Conservation (phyloP, 495 filamentous ascomycete species). For the Talaromyces nanjingensis region DNA sequence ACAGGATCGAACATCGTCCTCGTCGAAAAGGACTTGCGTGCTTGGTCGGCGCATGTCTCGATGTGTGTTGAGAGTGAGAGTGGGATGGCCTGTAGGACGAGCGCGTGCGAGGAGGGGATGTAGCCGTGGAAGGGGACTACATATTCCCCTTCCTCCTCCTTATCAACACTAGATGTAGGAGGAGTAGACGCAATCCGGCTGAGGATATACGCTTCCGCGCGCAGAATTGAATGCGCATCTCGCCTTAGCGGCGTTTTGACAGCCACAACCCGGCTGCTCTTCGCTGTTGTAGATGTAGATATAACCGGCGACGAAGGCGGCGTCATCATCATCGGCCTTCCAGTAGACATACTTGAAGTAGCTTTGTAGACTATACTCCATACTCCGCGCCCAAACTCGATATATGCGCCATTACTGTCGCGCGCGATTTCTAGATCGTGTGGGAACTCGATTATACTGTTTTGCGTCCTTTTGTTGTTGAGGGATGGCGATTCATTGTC, state of each 20-base stretch:
- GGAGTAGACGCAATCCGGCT: slow-evolving; percentile 30
- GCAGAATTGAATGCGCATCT: slow-evolving; percentile 42
- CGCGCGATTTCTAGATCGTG: slow-evolving; percentile 26
- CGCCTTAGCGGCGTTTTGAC: slow-evolving; percentile 47
- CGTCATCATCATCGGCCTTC: slow-evolving; percentile 13
- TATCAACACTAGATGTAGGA: not conserved
- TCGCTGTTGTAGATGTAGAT: slow-evolving; percentile 5
- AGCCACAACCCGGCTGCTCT: slow-evolving; percentile 30
- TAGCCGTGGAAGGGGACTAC: slow-evolving; percentile 52
- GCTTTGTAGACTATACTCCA: slow-evolving; percentile 59
- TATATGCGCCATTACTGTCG: slow-evolving; percentile 19
- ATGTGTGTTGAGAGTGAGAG: slow-evolving; percentile 44
- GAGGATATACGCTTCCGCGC: slow-evolving; percentile 45
- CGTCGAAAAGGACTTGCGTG: slow-evolving; percentile 28
- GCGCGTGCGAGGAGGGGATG: slow-evolving; percentile 35
- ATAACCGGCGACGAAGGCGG: slow-evolving; percentile 41
- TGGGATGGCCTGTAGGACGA: slow-evolving; percentile 49
- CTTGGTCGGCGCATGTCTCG: slow-evolving; percentile 25
- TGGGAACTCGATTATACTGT: slow-evolving; percentile 19
- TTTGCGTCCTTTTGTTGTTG: not conserved
- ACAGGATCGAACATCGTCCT: slow-evolving; percentile 47
- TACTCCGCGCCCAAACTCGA: slow-evolving; percentile 48
- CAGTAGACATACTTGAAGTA: slow-evolving; percentile 13
- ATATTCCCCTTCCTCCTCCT: slow-evolving; percentile 11
- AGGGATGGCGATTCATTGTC: not conserved